Evolutionary conservation across 78 protist species (phyloP), one percentile per base, ranked within the genome.

Genomic region (Emiliania huxleyi): DNA sequence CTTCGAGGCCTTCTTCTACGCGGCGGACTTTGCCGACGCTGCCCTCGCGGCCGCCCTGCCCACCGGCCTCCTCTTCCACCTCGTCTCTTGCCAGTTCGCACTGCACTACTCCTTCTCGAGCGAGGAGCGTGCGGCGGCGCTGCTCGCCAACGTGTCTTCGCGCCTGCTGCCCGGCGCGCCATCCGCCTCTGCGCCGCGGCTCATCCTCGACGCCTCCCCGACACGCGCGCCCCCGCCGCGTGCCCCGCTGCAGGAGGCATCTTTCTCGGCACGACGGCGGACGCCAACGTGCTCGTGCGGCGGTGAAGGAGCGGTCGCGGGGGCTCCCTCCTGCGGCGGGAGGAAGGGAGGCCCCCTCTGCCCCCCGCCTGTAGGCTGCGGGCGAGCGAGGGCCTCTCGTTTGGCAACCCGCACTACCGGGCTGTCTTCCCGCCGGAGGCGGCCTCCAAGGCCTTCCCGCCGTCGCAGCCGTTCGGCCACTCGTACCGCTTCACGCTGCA

Each of bases 81-180:
- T 96, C 2, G 98, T 95, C 44, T 95, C 96, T 46, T 96, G 98
- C 56, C 98, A 96, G 79, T 95, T 96, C 49, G 95, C 98, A 1
- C 43, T 95, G 2, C 98, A 96, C 55, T 96, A 96, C 43, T 62
- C 96, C 29, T 96, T 95, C 91, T 95, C 85, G 40, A 73, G 92
- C 26, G 95, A 95, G 75, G 93, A 90, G 88, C 83, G 93, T 71
- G 96, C 95, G 48, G 90, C 55, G 45, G 25, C 43, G 19, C 83
- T 95, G 40, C 85, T 96, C 40, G 29, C 69, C n/a, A 96, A 96
- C 85, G 96, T 91, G 38, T 46, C 95, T 3, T n/a, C 89, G 2
- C 90, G 96, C 4, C 92, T 95, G 33, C 77, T 84, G 52, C 92
- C 92, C 12, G 96, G 96, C n/a, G n/a, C n/a, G n/a, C n/a, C 56